Percentiles rank a stretch among this genome's conserved stretches.
Conservation (phyloP, 257 asterid species). For the Linderniella brevidens region DNA sequence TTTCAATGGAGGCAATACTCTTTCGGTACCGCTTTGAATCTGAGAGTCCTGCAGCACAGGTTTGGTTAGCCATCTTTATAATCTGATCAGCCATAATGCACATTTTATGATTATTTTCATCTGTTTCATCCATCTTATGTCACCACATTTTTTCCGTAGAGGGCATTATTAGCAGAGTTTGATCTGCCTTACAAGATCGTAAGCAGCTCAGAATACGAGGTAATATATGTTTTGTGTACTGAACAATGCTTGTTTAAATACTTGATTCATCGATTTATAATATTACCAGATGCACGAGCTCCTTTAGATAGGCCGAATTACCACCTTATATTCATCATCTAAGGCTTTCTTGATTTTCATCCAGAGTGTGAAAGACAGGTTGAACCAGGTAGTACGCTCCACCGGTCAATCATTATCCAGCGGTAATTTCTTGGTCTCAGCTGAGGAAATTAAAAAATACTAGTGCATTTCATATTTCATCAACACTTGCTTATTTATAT, state of each 20-base stretch:
- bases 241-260: background rate
- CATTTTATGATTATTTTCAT: background rate
- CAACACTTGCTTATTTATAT: slow-evolving; percentile 6
- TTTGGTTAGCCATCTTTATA: slow-evolving; percentile 14
- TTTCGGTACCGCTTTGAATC: slow-evolving; percentile 62
- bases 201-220: slow-evolving; percentile 78
- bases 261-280: background rate
- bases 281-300: no score
- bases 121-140: slow-evolving; percentile 9
- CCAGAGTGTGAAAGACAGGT: slow-evolving; percentile 68
- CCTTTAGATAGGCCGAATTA: no score
- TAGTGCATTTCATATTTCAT: no score
- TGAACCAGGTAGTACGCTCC: slow-evolving; percentile 66
- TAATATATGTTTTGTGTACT: slow-evolving; percentile 3
- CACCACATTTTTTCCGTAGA: slow-evolving; percentile 22
- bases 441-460: background rate
- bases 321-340: background rate
- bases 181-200: slow-evolving; percentile 70
- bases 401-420: slow-evolving; percentile 29
- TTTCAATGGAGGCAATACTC: slow-evolving; percentile 71
- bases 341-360: slow-evolving; percentile 9
- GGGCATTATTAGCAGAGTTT: slow-evolving; percentile 57
- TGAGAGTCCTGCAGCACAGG: slow-evolving; percentile 57
- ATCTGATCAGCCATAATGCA: background rate
- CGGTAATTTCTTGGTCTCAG: slow-evolving; percentile 22